Conservation (phyloP, 164 flowering plant species). For the Umbellularia californica region DNA sequence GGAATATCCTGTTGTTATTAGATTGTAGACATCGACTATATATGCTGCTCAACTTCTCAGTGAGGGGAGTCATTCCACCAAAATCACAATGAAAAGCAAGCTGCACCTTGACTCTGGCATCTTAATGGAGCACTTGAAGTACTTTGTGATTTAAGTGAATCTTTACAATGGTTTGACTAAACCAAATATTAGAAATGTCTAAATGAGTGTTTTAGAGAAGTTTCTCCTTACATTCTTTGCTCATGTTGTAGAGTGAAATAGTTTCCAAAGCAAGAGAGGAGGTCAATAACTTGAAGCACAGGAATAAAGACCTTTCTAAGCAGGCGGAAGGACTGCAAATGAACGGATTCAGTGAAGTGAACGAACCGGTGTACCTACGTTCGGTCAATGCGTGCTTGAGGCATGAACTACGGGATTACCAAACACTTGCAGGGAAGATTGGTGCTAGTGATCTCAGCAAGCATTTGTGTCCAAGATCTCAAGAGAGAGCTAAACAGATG, state of each 20-base stretch:
- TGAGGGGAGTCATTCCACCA: too few relatives aligned
- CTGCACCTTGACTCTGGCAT: not conserved
- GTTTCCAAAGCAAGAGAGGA: slow-evolving; percentile 77
- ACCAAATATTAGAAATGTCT: not conserved
- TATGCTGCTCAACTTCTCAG: too few relatives aligned
- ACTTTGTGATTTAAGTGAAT: not conserved
- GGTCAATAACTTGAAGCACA: slow-evolving; percentile 57
- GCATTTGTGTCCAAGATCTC: slow-evolving; percentile 83
- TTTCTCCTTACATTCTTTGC: not conserved
- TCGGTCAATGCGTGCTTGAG: slow-evolving; percentile 99
- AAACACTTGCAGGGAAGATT: slow-evolving; percentile 68
- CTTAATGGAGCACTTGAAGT: not conserved
- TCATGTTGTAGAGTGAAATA: slow-evolving; percentile 61
- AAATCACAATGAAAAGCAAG: too few relatives aligned
- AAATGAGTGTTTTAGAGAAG: not conserved
- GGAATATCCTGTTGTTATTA: too few relatives aligned
- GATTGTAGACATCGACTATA: too few relatives aligned
- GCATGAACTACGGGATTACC: slow-evolving; percentile 80
- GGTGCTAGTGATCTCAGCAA: slow-evolving; percentile 94
- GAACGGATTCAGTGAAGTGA: slow-evolving; percentile 96
- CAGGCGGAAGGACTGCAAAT: slow-evolving; percentile 97
- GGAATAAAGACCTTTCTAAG: slow-evolving; percentile 81
- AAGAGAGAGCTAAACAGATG: slow-evolving; percentile 78
- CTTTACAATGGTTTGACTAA: not conserved
- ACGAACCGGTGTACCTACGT: slow-evolving; percentile 93